Evolutionary conservation across 768 basidiomycete genomes (phyloP), one percentile per base, ranked within the genome.

Genomic region (Lactarius sp.): DNA sequence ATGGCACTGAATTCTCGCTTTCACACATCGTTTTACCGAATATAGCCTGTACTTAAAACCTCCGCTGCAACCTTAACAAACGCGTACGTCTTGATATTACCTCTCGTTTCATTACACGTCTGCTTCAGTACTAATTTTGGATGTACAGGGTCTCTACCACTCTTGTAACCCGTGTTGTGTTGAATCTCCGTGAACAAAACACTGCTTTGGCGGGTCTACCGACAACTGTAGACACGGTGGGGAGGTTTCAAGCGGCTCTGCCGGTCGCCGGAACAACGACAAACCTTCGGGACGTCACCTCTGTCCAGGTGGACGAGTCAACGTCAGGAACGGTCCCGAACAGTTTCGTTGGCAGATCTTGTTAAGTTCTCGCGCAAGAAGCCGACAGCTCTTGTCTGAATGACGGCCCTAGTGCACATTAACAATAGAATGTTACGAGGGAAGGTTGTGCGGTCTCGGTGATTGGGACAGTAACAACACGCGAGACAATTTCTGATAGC

Each of bases 21-120:
- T 52, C 46, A 16, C 59, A 13, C 34, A 41, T 59, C 3, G 5
- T 9, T 10, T 6, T 8, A 18, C 13, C 54, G 9, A 37, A 42
- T 27, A 13, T 33, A 63, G 62, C 44, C 62, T 4, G 16, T 64
- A 37, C 33, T 59, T 3, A 47, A 34, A 49, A 50, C 31, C 5
- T 31, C 52, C 5, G 34, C 52, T 27, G 39, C 46, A 10, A 49
- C 47, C 56, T 22, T 22, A 1, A 22, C 22, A 22, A 22, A 22
- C 22, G 22, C 2, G 22, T 22, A 22, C 22, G 22, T 22, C 22
- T 22, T 22, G 22, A 22, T 22, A 22, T 22, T 22, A 22, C 22
- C 22, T 22, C 22, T 22, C 22, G 22, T 22, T 22, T n/a, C n/a
- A n/a, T n/a, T n/a, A n/a, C n/a, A n/a, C n/a, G n/a, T n/a, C n/a